Evolutionary conservation across 495 filamentous ascomycete genomes (phyloP).

Genomic region (Podospora bellae-mahoneyi): DNA sequence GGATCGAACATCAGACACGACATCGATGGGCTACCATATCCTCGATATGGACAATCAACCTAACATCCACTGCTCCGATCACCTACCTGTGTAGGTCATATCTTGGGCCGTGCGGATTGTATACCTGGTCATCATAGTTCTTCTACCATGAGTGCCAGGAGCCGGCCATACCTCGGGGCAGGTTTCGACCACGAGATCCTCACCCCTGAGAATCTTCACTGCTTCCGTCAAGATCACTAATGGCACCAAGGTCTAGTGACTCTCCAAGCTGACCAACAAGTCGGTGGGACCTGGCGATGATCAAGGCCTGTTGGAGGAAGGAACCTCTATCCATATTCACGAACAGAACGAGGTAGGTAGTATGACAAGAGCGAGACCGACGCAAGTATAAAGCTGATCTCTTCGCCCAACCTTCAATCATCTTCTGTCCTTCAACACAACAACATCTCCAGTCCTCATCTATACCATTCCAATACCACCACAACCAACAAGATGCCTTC

Average conservation of each 20-base stretch:
- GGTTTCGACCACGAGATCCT: neutral
- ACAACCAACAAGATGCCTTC: conserved; percentile 5
- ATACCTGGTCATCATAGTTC: neutral
- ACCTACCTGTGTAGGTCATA: too few relatives aligned
- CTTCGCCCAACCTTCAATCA: neutral
- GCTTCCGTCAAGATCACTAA: neutral
- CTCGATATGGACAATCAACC: too few relatives aligned
- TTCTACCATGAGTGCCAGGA: neutral
- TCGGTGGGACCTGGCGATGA: neutral
- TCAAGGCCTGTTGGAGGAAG: neutral
- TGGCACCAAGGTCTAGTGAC: neutral
- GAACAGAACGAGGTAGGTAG: neutral
- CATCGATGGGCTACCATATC: too few relatives aligned
- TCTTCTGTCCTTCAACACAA: neutral
- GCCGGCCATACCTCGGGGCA: neutral
- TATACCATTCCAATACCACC: neutral
- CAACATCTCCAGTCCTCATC: neutral
- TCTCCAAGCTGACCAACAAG: neutral
- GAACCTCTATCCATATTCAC: neutral
- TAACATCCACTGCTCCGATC: too few relatives aligned
- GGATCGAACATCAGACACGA: too few relatives aligned
- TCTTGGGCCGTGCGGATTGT: neutral
- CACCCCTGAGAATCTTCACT: neutral
- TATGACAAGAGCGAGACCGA: neutral
- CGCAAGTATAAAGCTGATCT: neutral